These are phyloP conservation scores for Trichoderma cornu-damae DNA, from an alignment of 2,329 filamentous ascomycete species.

Conservation along the genomic window DNA sequence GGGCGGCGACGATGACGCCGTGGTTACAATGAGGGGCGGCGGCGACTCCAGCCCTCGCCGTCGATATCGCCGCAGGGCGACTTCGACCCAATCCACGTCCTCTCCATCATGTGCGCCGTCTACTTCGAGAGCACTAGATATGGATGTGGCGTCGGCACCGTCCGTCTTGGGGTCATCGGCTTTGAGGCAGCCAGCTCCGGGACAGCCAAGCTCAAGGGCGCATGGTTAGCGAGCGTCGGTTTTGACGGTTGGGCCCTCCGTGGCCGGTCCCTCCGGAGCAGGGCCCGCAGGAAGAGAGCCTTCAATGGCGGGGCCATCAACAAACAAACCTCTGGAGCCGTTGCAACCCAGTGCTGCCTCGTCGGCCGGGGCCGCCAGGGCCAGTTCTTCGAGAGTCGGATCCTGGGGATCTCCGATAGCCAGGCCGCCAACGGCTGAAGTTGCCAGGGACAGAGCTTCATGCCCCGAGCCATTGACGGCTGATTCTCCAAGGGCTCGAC, in stretches of 20 bases:
- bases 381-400: not conserved
- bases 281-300: not conserved
- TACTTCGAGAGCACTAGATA: not conserved
- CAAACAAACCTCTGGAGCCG: not conserved
- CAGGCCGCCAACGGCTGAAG: not conserved
- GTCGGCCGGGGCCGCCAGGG: not conserved
- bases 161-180: not conserved
- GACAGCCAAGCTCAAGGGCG: not conserved
- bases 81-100: not conserved
- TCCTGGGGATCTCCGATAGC: not conserved
- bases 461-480: not conserved
- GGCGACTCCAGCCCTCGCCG: not conserved
- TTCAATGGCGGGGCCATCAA: not conserved
- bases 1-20: not conserved
- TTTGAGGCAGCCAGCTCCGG: not conserved
- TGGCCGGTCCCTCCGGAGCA: not conserved
- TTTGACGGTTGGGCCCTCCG: not conserved
- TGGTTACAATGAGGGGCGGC: conserved; percentile 12
- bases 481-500: not conserved
- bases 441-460: not conserved
- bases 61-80: not conserved
- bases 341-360: not conserved
- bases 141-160: not conserved
- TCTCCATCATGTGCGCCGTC: not conserved
- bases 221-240: conserved; percentile 12